Evolutionary conservation across 768 basidiomycete genomes (phyloP), one percentile per base, ranked within the genome.

Genomic region (Boletus barrowsii): DNA sequence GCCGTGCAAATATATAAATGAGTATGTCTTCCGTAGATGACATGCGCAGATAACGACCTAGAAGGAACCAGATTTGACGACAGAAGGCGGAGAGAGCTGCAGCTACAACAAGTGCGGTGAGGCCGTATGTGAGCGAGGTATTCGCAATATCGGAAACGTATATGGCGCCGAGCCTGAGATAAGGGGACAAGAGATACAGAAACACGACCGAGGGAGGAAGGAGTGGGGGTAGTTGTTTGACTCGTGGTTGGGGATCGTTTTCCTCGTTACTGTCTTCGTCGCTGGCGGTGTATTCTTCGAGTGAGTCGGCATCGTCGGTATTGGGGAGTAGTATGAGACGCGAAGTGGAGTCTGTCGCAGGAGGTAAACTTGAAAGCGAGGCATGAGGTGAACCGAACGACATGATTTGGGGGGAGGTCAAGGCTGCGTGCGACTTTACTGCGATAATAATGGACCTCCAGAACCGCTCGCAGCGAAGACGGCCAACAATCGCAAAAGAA

Each of bases 31-130:
- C 83, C 36, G 84, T 66, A 56, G 87, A 82, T 32, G 78, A 75
- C 66, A 81, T 80, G 60, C 82, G 80, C 42, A 87, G 74, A 67
- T 90, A 88, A 32, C 84, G 78, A 42, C 84, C 82, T n/a, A 90
- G 79, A 76, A 89, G 80, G 71, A 87, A 89, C 83, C 85, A 87
- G 46, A 90, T 71, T 59, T 88, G 86, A 47, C 86, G 74, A 37
- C 83, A 76, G 57, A 87, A 81, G 32, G 78, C 78, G 8, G 87
- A 78, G 14, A 86, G 69, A 35, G 76, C 59, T n/a, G 83, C 83
- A 53, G 83, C 83, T 29, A 77, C 60, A 32, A 83, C 43, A 3
- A 88, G 67, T 1, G 74, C 69, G 29, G 81, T 71, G 29, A 88
- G 70, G 4, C 77, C 75, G 29, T 77, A 73, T 61, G 77, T 75